Conservation (phyloP, 306 rosid species). For the Ammopiptanthus mongolicus region DNA sequence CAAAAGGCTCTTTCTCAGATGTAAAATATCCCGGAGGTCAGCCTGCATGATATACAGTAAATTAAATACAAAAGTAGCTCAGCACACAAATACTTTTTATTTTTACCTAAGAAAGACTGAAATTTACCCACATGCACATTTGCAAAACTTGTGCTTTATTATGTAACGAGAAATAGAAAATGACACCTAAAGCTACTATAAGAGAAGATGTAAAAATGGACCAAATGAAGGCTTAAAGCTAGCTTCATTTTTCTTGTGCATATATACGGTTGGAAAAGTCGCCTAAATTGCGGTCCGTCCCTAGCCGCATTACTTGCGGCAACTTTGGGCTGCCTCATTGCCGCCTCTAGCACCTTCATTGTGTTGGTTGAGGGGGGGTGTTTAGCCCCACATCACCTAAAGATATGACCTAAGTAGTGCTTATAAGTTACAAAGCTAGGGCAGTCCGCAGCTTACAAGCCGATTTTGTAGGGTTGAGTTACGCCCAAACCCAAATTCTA, state of each 20-base stretch:
- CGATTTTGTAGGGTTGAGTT: too few relatives aligned
- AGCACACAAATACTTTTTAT: not conserved
- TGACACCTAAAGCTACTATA: not conserved
- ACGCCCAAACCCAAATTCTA: too few relatives aligned
- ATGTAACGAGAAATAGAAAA: not conserved
- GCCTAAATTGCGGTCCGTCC: too few relatives aligned
- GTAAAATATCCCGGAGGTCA: slow-evolving; percentile 62
- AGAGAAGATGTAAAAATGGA: not conserved
- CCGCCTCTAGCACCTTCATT: too few relatives aligned
- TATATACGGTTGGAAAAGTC: too few relatives aligned
- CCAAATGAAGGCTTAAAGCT: not conserved
- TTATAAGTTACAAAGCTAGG: too few relatives aligned
- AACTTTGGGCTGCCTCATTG: too few relatives aligned
- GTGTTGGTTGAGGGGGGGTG: too few relatives aligned
- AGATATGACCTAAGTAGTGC: too few relatives aligned
- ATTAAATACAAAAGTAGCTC: not conserved
- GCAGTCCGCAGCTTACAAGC: too few relatives aligned
- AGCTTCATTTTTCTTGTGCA: not conserved
- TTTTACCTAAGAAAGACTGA: not conserved
- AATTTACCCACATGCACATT: not conserved
- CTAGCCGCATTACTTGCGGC: too few relatives aligned
- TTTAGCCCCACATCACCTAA: too few relatives aligned
- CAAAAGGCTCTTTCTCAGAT: slow-evolving; percentile 65
- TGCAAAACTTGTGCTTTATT: not conserved
- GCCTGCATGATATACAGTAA: slow-evolving; percentile 43